Base-by-base conservation (phyloP, 305 asterid species). In the Vinca major region DNA sequence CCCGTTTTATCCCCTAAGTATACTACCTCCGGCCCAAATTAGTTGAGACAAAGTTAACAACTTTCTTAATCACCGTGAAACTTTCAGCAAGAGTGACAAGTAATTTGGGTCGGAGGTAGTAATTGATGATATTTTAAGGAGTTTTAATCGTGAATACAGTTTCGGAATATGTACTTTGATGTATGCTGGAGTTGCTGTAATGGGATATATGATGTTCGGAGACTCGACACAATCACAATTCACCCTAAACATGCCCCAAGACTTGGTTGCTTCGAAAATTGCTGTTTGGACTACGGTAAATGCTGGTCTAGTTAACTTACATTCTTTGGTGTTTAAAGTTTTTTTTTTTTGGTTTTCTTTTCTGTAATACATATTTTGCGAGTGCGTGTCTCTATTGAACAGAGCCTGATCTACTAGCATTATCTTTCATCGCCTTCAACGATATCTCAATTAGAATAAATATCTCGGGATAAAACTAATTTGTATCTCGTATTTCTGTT, bases 241-340 rank as follows among this genome's bases (percentile, higher is more conserved):
- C 85, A 92, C 98, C 2, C 89, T 89, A 44, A 92, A 92, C 85
- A 75, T 92, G 87, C 98, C 98, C 0, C 80, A 85, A 44, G 79
- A 85, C 57, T 76, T 92, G 57, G 77, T 90, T 17, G 84, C 97
- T 9, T 86, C 98, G n/a, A 88, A 92, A 75, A 80, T 89, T 66
- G 98, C 97, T 44, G 83, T 92, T 7, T 92, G 98, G 98, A 88
- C 96, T 21, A 89, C 96, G 66, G 98, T 91, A 85, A 12, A 88
- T 70, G 11, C 43, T 65, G 10, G 39, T 56, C 21, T 49, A 19
- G 67, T 48, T 39, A 21, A 62, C 4, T 26, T 52, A 14, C 51
- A 11, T 39, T 41, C 53, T 47, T 68, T 5, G 16, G 61, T 21
- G 20, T 12, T 36, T 66, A 37, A n/a, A 36, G 17, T 5, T 48